Evolutionary conservation across 2,329 filamentous ascomycete species (phyloP).

Genomic region (Fusarium sp.): DNA sequence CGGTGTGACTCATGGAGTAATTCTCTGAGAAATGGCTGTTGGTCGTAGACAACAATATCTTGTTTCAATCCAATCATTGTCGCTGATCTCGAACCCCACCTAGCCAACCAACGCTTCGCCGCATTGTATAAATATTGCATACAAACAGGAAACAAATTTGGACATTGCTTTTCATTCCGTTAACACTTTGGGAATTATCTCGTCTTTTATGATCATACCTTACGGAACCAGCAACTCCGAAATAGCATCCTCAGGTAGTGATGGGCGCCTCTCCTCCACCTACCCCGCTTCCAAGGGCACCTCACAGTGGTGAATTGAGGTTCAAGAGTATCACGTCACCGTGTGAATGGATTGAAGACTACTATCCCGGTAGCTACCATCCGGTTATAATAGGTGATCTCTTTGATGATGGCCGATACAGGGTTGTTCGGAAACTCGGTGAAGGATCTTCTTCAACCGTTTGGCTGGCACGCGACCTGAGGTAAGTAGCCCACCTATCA

Average conservation of each 20-base stretch:
- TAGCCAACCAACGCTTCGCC: neutral
- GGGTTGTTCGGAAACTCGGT: constrained; percentile 60
- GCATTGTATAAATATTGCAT: neutral
- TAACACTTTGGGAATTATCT: neutral
- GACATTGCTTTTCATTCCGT: neutral
- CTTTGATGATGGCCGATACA: constrained; percentile 58
- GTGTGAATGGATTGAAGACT: constrained; percentile 52
- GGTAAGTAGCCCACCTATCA: constrained; percentile 41
- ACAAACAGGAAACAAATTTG: neutral
- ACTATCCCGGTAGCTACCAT: constrained; percentile 59
- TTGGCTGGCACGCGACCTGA: constrained; percentile 57
- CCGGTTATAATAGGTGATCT: constrained; percentile 58
- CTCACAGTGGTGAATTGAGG: constrained; percentile 24
- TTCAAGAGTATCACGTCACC: constrained; percentile 46
- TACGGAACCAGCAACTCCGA: neutral
- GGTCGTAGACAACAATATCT: neutral
- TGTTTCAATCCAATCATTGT: neutral
- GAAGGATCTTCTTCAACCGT: constrained; percentile 61
- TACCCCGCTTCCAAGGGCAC: constrained; percentile 40
- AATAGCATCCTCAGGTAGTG: neutral
- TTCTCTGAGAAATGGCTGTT: neutral
- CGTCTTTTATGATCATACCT: neutral
- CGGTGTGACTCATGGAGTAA: neutral
- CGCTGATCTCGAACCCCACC: neutral
- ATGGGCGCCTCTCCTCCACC: constrained; percentile 44